Base-by-base conservation (phyloP, 2,329 filamentous ascomycete genomes). In the Sporothrix dimorphospora region DNA sequence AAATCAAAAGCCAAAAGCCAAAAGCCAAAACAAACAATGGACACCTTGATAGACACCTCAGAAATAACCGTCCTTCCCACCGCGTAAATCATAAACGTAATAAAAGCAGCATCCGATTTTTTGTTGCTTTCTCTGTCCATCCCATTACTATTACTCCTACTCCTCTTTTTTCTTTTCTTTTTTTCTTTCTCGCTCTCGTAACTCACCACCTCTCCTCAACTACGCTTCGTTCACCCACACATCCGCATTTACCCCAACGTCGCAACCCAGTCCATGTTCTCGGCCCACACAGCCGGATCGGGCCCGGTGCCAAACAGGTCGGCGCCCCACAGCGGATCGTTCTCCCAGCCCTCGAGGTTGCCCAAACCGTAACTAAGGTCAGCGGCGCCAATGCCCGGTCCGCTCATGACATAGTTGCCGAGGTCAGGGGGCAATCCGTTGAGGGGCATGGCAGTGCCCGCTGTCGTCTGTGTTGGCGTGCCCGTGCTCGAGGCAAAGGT, bases 211-310 rank as follows among this genome's bases (percentile, higher is more conserved):
- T 57, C 12, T 3, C 8, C 16, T 27, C 21, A 34, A 24, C 19
- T 66, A 47, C 21, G 11, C 61, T 9, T 12, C 57, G 4, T n/a
- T 8, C 30, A 38, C 55, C 11, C 59, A 24, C 34, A 2, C 4
- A 24, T 24, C n/a, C n/a, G 8, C 11, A 53, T 9, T 40, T 16
- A 66, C 24, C 45, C 21, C 61, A 67, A 30, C 6, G 71, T 69
- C 14, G 72, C 12, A 47, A 69, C 47, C 74, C 74, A 74, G 24
- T 72, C 71, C 71, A 74, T 70, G 45, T 59, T 69, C 19, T 73
- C 73, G 1, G 73, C 69, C 77, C 77, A 78, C 14, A 76, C 57
- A 8, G 65, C 73, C 8, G 74, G 73, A n/a, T 76, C 75, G 14
- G 75, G 7, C 19, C 63, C 61, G 9, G 38, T 57, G 53, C 76